Evolutionary conservation across 305 asterid species (phyloP).

Genomic region (Coffea humblotiana): DNA sequence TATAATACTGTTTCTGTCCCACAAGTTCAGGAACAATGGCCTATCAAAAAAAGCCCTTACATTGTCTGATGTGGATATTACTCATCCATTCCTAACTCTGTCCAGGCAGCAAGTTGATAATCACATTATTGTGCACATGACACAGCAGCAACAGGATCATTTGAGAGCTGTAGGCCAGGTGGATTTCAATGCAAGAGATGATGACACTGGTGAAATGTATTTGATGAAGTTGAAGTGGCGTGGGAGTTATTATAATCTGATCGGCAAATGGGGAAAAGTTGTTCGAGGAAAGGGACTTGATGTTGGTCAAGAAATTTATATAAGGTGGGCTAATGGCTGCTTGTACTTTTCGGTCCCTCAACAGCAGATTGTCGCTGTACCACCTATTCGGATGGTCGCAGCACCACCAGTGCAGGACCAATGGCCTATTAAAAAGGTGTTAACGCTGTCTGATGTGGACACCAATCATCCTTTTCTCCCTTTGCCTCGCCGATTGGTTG

Average conservation of each 20-base stretch:
- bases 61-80: conserved; percentile 72
- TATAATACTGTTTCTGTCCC: conserved; percentile 38
- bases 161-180: conserved; percentile 61
- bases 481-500: conserved; percentile 67
- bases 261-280: conserved; percentile 79
- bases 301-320: conserved; percentile 69
- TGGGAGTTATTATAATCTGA: conserved; percentile 75
- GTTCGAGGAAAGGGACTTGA: conserved; percentile 73
- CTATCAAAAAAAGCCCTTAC: conserved; percentile 70
- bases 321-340: conserved; percentile 68
- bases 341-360: conserved; percentile 74
- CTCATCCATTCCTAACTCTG: conserved; percentile 77
- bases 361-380: conserved; percentile 50
- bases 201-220: conserved; percentile 65
- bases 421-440: conserved; percentile 73
- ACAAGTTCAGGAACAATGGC: conserved; percentile 64
- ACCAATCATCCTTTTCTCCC: conserved; percentile 75
- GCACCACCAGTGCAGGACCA: conserved; percentile 50
- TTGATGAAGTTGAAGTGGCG: conserved; percentile 78
- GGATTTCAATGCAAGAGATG: conserved; percentile 67
- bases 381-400: conserved; percentile 49
- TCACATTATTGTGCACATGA: conserved; percentile 58
- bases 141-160: conserved; percentile 61
- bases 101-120: conserved; percentile 80
- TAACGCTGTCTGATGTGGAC: conserved; percentile 71